Conservation (phyloP, 106 monocot genomes). For the Dendrobium officinale region DNA sequence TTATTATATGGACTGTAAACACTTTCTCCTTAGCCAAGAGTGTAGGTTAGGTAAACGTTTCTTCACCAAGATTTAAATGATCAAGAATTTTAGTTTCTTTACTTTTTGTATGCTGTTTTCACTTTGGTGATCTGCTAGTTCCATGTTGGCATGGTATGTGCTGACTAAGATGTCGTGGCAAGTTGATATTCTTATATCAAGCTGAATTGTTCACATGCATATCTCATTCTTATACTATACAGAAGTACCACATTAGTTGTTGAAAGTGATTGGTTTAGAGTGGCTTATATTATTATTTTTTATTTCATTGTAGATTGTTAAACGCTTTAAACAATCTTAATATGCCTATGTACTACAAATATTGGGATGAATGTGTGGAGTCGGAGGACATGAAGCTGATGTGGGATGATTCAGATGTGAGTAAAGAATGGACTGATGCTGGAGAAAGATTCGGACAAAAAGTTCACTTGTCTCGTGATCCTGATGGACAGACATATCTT, state of each 20-base stretch:
- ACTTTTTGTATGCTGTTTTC: background rate
- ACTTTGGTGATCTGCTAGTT: background rate
- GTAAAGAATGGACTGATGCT: conserved; percentile 84
- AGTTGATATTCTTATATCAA: background rate
- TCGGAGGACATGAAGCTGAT: conserved; percentile 61
- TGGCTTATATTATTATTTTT: background rate
- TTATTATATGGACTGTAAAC: background rate
- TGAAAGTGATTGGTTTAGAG: background rate
- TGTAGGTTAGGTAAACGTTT: background rate
- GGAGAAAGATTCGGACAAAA: conserved; percentile 60
- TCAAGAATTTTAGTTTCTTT: background rate
- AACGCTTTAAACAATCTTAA: background rate
- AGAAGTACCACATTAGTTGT: background rate
- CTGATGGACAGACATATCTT: conserved; percentile 80
- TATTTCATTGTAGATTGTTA: background rate
- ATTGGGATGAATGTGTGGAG: conserved; percentile 91
- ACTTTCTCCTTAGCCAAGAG: background rate
- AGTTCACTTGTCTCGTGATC: conserved; percentile 88
- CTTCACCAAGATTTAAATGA: background rate
- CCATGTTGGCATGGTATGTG: background rate
- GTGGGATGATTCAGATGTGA: conserved; percentile 72
- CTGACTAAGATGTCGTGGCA: background rate
- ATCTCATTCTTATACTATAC: background rate
- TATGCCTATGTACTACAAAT: conserved; percentile 63
- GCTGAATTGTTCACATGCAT: background rate